Percentiles rank a stretch among this genome's conserved stretches.
Conservation (phyloP, 306 rosid species). For the Begonia masoniana region DNA sequence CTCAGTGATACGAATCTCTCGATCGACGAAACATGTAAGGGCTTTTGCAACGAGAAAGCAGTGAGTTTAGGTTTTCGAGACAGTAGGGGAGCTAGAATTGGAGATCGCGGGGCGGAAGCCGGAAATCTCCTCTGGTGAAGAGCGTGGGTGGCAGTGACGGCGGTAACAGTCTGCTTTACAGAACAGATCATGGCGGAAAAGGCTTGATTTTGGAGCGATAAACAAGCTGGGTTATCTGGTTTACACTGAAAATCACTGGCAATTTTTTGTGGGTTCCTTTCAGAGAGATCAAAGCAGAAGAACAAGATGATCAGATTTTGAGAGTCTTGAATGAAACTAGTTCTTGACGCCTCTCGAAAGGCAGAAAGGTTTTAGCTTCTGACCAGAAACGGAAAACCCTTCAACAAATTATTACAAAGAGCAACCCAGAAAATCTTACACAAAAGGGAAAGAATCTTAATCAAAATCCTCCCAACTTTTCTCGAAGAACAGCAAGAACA, state of each 20-base stretch:
- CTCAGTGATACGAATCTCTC: slow-evolving; percentile 22
- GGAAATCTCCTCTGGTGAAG: slow-evolving; percentile 13
- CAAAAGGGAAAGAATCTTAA: too few relatives aligned
- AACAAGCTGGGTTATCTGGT: slow-evolving; percentile 10
- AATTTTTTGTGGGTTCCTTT: slow-evolving; percentile 1
- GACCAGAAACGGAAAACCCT: background rate
- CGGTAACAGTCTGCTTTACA: slow-evolving; percentile 18
- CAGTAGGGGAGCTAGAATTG: slow-evolving; percentile 16
- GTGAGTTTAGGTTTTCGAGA: slow-evolving; percentile 4
- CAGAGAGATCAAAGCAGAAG: background rate
- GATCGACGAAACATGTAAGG: slow-evolving; percentile 43
- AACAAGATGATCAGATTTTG: background rate
- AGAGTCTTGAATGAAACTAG: slow-evolving; percentile 2
- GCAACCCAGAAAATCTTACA: too few relatives aligned
- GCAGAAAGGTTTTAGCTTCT: slow-evolving; percentile 1
- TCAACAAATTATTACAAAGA: too few relatives aligned
- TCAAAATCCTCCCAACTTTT: too few relatives aligned
- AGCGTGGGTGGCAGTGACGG: slow-evolving; percentile 14
- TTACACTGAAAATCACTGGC: background rate
- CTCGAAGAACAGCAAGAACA: too few relatives aligned
- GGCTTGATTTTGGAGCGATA: background rate
- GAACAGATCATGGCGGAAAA: slow-evolving; percentile 37
- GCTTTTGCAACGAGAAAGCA: slow-evolving; percentile 20
- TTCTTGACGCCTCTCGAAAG: slow-evolving; percentile 7
- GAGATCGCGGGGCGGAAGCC: slow-evolving; percentile 17